Percentiles rank a stretch among this genome's conserved stretches.
Conservation (phyloP, 2,329 filamentous ascomycete genomes). For the Epichloe hybrida region DNA sequence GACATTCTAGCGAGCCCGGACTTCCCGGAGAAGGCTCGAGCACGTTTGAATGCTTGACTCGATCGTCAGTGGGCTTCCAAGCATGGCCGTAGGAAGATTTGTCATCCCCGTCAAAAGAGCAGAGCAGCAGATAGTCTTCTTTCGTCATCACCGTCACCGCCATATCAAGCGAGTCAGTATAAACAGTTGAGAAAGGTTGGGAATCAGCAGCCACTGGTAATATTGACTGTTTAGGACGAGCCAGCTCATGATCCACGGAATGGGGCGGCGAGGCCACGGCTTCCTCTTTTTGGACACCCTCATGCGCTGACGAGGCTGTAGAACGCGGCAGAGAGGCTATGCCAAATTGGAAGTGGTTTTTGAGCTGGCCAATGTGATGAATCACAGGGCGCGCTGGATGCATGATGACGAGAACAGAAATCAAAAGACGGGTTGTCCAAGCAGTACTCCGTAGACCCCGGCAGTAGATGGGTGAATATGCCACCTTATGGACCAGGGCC, state of each 20-base stretch:
- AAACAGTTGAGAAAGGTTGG: neutral
- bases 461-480: neutral
- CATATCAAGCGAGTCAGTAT: neutral
- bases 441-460: neutral
- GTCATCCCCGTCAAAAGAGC: neutral
- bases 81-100: neutral
- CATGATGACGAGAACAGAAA: slow-evolving; percentile 6
- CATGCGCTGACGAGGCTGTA: neutral
- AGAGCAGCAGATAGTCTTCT: neutral
- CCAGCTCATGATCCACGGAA: slow-evolving; percentile 1
- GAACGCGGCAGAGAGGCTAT: neutral
- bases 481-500: neutral
- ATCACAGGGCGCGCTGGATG: neutral
- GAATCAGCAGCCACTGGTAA: neutral
- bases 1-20: slow-evolving; percentile 19
- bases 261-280: neutral
- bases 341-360: neutral
- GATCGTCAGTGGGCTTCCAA: neutral
- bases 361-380: slow-evolving; percentile 1
- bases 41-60: neutral
- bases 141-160: neutral
- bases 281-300: slow-evolving; percentile 1
- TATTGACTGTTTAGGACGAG: neutral
- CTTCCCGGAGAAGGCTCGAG: neutral
- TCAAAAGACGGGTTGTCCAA: slow-evolving; percentile 1